A percentile compares a stretch with the other conserved stretches of the same genome.
phyloP scores from a whole-genome alignment of 2,329 filamentous ascomycete species.

The Rasamsonia emersonii region DNA sequence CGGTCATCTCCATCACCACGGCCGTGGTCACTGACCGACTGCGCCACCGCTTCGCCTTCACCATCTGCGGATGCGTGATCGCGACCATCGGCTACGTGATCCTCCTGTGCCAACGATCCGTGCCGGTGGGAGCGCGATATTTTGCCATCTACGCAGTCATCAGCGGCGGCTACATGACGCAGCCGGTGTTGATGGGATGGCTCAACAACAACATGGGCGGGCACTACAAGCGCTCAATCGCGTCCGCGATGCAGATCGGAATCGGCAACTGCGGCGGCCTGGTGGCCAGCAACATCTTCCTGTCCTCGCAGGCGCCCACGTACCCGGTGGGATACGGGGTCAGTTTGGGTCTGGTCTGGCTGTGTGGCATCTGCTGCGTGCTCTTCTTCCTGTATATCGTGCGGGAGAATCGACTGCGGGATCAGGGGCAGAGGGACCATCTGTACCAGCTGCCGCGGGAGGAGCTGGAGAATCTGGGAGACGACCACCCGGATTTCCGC shows the following conservation, averaged over 20 bases:
- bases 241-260: constrained; percentile 43
- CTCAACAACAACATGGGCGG: constrained; percentile 49
- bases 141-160: constrained; percentile 49
- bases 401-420: constrained; percentile 30
- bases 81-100: constrained; percentile 49
- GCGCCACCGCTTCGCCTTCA: constrained; percentile 47
- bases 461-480: constrained; percentile 30
- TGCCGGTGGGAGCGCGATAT: constrained; percentile 44
- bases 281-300: constrained; percentile 27
- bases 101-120: constrained; percentile 40
- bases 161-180: constrained; percentile 45
- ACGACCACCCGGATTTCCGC: constrained; percentile 31
- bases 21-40: constrained; percentile 44
- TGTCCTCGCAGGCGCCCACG: constrained; percentile 18
- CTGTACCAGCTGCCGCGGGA: constrained; percentile 24
- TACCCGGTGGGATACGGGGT: constrained; percentile 20
- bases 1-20: constrained; percentile 46
- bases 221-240: constrained; percentile 50
- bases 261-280: constrained; percentile 27
- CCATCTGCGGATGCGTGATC: constrained; percentile 42
- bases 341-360: constrained; percentile 25
- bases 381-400: constrained; percentile 23
- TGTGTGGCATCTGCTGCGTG: constrained; percentile 23
- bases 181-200: constrained; percentile 50
- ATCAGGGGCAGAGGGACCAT: constrained; percentile 27